Percentiles rank a stretch among this genome's conserved stretches.
Conservation (phyloP, 768 basidiomycete species). For the Lactarius hengduanensis region DNA sequence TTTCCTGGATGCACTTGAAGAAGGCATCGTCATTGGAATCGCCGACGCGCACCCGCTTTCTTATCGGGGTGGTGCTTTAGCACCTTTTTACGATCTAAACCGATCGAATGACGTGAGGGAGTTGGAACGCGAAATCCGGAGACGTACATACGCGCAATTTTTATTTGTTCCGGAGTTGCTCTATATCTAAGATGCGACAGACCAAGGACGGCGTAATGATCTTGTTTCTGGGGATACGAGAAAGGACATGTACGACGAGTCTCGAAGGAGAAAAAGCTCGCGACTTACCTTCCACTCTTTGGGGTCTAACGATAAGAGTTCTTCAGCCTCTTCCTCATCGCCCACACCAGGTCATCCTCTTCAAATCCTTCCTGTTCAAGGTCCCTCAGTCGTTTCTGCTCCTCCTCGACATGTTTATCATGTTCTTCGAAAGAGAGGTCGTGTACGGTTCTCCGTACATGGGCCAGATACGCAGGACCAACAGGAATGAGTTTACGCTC, state of each 20-base stretch:
- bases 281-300: slow-evolving; percentile 92
- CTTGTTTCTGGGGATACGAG: slow-evolving; percentile 75
- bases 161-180: slow-evolving; percentile 90
- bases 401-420: slow-evolving; percentile 63
- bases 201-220: slow-evolving; percentile 96
- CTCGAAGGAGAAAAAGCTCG: background rate
- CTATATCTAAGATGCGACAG: slow-evolving; percentile 85
- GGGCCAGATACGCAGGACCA: slow-evolving; percentile 83
- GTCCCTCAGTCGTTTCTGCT: slow-evolving; percentile 49
- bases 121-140: slow-evolving; percentile 4
- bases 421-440: slow-evolving; percentile 80
- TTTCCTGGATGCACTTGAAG: slow-evolving; percentile 99
- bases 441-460: slow-evolving; percentile 72
- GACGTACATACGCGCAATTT: slow-evolving; percentile 89
- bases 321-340: slow-evolving; percentile 78
- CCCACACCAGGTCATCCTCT: slow-evolving; percentile 89
- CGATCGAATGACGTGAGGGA: slow-evolving; percentile 6
- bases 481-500: slow-evolving; percentile 69
- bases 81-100: slow-evolving; percentile 92
- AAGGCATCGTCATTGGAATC: slow-evolving; percentile 95
- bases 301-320: slow-evolving; percentile 76
- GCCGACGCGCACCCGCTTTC: slow-evolving; percentile 69
- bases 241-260: background rate
- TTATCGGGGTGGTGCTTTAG: slow-evolving; percentile 97
- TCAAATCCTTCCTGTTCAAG: slow-evolving; percentile 49